Evolutionary conservation across 129 eudicot species (phyloP).

Genomic region (Helianthus tuberosus): DNA sequence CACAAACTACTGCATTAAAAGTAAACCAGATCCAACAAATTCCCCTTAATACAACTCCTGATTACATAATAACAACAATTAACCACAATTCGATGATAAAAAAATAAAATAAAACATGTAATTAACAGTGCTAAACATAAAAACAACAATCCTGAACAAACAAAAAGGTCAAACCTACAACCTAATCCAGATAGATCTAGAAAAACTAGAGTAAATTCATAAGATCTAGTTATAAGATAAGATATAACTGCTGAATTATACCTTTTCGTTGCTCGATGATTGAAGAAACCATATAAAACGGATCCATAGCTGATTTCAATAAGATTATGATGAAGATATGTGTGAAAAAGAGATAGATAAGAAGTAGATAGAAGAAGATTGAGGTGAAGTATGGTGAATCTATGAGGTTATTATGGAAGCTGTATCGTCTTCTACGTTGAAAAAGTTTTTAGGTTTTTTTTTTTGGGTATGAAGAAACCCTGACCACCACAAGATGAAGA

Average conservation of each 20-base stretch:
- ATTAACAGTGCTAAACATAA: slow-evolving; percentile 7
- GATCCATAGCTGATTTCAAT: slow-evolving; percentile 45
- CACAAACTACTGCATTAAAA: slow-evolving; percentile 5
- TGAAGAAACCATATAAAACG: slow-evolving; percentile 51
- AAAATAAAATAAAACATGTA: not conserved
- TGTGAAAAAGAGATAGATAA: not conserved
- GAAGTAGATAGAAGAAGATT: slow-evolving; percentile 19
- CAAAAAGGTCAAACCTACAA: not conserved
- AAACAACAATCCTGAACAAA: not conserved
- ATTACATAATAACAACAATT: slow-evolving; percentile 3
- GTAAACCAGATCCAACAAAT: slow-evolving; percentile 29
- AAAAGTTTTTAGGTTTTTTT: not conserved
- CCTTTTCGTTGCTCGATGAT: slow-evolving; percentile 67
- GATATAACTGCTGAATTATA: slow-evolving; percentile 30
- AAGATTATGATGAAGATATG: slow-evolving; percentile 10
- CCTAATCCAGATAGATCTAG: slow-evolving; percentile 29
- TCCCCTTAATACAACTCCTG: slow-evolving; percentile 16
- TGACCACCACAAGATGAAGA: slow-evolving; percentile 33
- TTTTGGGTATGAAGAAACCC: slow-evolving; percentile 13
- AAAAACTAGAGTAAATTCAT: slow-evolving; percentile 9
- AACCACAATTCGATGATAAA: slow-evolving; percentile 14
- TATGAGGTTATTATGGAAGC: not conserved
- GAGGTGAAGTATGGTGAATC: slow-evolving; percentile 13
- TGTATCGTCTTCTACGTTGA: slow-evolving; percentile 15
- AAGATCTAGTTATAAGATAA: slow-evolving; percentile 31